Evolutionary conservation across 2,329 filamentous ascomycete species (phyloP), one percentile per base, ranked within the genome.

Genomic region (Herpotrichia juniperi): DNA sequence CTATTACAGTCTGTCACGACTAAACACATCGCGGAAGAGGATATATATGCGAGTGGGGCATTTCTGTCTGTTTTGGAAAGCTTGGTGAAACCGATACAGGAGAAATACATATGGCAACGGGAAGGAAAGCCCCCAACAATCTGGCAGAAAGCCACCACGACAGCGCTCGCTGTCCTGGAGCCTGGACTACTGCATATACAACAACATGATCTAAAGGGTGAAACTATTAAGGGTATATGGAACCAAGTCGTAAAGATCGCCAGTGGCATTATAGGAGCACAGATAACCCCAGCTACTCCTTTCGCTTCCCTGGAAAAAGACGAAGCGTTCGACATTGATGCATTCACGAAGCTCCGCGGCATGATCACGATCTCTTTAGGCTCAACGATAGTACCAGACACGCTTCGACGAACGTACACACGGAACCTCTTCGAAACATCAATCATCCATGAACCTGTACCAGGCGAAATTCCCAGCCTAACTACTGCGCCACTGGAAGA

Each of bases 61-160:
- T 79, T 96, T 21, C 74, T 83, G 1, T 79, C 81, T 6, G 85
- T 86, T 0, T 72, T 97, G 4, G 78, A 81, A 3, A 87, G 89
- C 21, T 79, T 97, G 1, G 81, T 82, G 14, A 83, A 79, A 42
- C 86, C 92, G 0, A 87, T 97, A 46, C 73, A 79, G 2, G 82
- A 91, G 21, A 97, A 97, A 67, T 97, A 97, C 69, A 79, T 80
- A 40, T 96, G 92, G 74, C 79, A 83, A 4, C 84, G 87, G 12
- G 82, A 86, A 51, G 90, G 90, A 14, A 92, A 88, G 66, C 84
- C 85, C 12, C 79, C 82, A 0, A 82, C 86, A 46, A 82, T 93
- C 0, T 99, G 94, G 94, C 86, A 85, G 55, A 86, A 88, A 47
- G 90, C 92, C 2, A 96, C 90, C 0, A 85, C 82, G 4, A 86